Evolutionary conservation across 805 yeast genomes (phyloP), one percentile per base, ranked within the genome.

Genomic region (Candida loeiensis): DNA sequence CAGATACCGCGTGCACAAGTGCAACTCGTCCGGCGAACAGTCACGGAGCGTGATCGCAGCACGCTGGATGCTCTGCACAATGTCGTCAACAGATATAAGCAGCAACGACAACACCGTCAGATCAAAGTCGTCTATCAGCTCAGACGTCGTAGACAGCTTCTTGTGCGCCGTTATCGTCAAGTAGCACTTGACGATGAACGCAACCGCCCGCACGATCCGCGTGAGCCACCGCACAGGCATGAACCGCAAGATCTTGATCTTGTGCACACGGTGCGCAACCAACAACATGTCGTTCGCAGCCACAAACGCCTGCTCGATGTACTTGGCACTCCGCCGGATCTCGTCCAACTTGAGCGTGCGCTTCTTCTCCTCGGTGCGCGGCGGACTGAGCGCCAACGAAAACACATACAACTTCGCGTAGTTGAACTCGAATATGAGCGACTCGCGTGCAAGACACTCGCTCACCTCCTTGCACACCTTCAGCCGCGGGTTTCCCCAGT

Each of bases 151-250:
- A 13, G 47, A 6, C 33, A 13, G 43, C 27, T 53, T 54, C 37
- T 63, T 66, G 45, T 66, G 72, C 2, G 73, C 71, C 0, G 85
- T 77, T 20, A 84, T 64, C 0, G 87, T 82, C 47, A 83, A 57
- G 53, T 86, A 80, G 54, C 95, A 85, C 61, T 90, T 91, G 11
- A 91, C 93, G 39, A 91, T 74, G 56, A 89, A 90, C 2, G 96
- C 93, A 9, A 88, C 88, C 0, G 96, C 86, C 50, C 91, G 78
- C 15, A 90, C 89, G 19, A 88, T 79, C 38, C 95, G 71, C 0
- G 86, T 83, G 5, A 85, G 80, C 95, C 96, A 89, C 46, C 96
- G 69, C n/a, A 88, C 89, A 1, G 98, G 96, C 81, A 89, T 87
- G 54, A 73, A 83, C 42, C 79, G 70, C 39, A 88, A 63, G 69